A percentile compares a stretch with the other conserved stretches of the same genome.
These are phyloP conservation scores for Sextonia rubra DNA, from an alignment of 164 flowering plant genomes.

Conservation along the genomic window DNA sequence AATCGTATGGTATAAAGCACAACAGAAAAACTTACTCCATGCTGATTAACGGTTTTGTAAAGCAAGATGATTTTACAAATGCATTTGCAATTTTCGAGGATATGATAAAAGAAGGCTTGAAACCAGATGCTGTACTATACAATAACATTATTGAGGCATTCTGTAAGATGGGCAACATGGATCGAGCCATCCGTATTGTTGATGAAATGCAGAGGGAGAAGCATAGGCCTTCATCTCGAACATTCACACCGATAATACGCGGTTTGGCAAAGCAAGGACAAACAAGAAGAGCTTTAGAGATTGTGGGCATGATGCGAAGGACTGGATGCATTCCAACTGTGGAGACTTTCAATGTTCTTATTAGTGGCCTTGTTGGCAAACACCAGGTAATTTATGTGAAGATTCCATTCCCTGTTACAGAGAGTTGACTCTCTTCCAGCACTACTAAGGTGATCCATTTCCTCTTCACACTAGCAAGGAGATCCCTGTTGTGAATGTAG, in stretches of 20 bases:
- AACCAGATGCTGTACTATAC: conserved; percentile 89
- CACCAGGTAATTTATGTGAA: conserved; percentile 50
- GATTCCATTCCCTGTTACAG: too few species aligned
- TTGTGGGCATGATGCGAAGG: conserved; percentile 85
- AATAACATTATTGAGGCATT: conserved; percentile 88
- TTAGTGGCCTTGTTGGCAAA: conserved; percentile 87
- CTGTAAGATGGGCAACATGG: conserved; percentile 96
- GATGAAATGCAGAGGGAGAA: conserved; percentile 80
- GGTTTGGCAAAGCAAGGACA: conserved; percentile 85
- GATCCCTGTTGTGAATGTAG: not conserved
- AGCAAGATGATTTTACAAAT: conserved; percentile 90
- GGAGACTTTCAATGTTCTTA: conserved; percentile 77
- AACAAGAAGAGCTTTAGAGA: conserved; percentile 61
- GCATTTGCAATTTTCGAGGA: conserved; percentile 94
- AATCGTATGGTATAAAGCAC: conserved; percentile 69
- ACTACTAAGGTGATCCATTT: too few species aligned
- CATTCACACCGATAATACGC: conserved; percentile 91
- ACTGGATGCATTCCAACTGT: conserved; percentile 94
- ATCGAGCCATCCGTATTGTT: conserved; percentile 73
- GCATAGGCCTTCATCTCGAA: conserved; percentile 71
- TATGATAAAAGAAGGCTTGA: conserved; percentile 66
- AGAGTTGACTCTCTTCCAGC: too few species aligned
- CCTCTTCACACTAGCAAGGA: too few species aligned
- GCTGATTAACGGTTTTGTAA: conserved; percentile 84
- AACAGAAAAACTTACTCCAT: conserved; percentile 96